phyloP scores from a whole-genome alignment of 768 basidiomycete genomes.

The Hebeloma cylindrosporum region DNA sequence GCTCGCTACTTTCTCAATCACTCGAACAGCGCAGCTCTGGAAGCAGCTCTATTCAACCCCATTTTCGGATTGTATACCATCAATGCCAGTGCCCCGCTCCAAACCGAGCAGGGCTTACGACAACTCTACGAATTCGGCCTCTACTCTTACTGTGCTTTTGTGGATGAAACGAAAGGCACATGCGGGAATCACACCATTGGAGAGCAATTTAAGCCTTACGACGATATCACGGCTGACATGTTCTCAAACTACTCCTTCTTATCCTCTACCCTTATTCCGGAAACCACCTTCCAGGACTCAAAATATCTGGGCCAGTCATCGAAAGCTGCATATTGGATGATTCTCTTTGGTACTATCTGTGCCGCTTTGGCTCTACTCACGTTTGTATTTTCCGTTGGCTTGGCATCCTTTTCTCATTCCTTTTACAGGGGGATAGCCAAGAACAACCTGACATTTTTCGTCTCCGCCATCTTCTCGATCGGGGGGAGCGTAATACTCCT shows the following conservation, averaged over 20 bases:
- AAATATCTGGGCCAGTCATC: slow-evolving; percentile 62
- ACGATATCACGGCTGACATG: slow-evolving; percentile 68
- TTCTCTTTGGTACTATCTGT: slow-evolving; percentile 70
- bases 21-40: slow-evolving; percentile 48
- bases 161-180: slow-evolving; percentile 55
- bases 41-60: slow-evolving; percentile 51
- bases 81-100: slow-evolving; percentile 64
- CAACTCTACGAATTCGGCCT: slow-evolving; percentile 77
- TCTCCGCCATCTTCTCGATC: slow-evolving; percentile 63
- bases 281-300: slow-evolving; percentile 56
- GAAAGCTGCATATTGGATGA: slow-evolving; percentile 71
- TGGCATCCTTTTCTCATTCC: slow-evolving; percentile 11
- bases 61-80: slow-evolving; percentile 64
- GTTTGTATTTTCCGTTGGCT: slow-evolving; percentile 41
- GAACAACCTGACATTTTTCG: slow-evolving; percentile 62
- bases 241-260: slow-evolving; percentile 55
- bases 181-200: slow-evolving; percentile 66
- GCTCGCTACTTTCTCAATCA: not conserved
- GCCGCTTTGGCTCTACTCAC: slow-evolving; percentile 63
- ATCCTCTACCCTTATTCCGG: slow-evolving; percentile 51
- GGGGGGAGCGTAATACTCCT: slow-evolving; percentile 62
- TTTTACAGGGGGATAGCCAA: slow-evolving; percentile 61
- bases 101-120: slow-evolving; percentile 56
- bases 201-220: slow-evolving; percentile 63
- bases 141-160: slow-evolving; percentile 77